These are phyloP conservation scores for Syzygium oleosum DNA, from an alignment of 345 rosid genomes.

Conservation along the genomic window DNA sequence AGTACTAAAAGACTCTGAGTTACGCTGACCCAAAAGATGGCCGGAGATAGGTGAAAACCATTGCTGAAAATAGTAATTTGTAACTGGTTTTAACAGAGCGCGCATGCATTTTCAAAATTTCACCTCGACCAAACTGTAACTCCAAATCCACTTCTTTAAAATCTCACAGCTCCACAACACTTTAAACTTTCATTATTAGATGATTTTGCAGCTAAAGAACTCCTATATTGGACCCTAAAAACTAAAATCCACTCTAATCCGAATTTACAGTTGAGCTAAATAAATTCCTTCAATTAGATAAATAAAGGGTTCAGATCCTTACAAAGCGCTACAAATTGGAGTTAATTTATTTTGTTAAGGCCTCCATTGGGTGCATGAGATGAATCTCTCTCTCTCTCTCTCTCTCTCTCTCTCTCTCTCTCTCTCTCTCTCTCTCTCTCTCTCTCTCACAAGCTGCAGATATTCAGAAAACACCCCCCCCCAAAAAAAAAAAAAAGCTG, in stretches of 20 bases:
- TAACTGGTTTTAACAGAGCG: neutral
- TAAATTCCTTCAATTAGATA: neutral
- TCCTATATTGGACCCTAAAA: neutral
- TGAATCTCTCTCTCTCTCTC: too few relatives aligned
- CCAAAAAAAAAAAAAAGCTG: neutral
- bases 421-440: too few relatives aligned
- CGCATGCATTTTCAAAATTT: neutral
- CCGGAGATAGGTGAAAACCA: neutral
- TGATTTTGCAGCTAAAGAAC: neutral
- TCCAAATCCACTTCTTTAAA: neutral
- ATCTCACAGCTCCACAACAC: neutral
- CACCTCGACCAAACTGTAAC: neutral
- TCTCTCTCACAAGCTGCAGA: too few relatives aligned
- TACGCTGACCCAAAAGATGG: neutral
- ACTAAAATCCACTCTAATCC: neutral
- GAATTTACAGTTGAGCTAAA: neutral
- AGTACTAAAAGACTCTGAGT: neutral
- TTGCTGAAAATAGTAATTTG: neutral
- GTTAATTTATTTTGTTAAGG: too few relatives aligned
- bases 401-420: too few relatives aligned
- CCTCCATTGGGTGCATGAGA: too few relatives aligned
- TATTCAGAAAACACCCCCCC: too few relatives aligned
- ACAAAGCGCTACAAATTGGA: neutral
- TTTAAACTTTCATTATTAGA: neutral
- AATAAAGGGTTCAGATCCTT: neutral